Percentiles rank a stretch among this genome's conserved stretches.
These are phyloP conservation scores for Porodaedalea pini DNA, from an alignment of 1,284 basidiomycete species.

Conservation along the genomic window DNA sequence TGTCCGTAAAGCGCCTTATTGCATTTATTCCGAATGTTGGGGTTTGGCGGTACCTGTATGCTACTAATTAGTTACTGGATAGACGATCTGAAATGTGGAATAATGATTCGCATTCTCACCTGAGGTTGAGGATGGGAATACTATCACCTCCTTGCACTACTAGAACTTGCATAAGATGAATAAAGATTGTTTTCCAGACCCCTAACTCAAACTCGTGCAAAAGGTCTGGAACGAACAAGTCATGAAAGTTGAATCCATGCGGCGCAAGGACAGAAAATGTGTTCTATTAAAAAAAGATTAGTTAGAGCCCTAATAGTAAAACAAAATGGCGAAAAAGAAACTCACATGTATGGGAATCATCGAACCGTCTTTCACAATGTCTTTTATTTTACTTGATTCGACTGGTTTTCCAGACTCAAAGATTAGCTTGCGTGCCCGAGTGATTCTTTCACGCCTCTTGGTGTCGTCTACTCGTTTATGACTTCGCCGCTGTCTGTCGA, in stretches of 20 bases:
- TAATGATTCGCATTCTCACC: constrained; percentile 16
- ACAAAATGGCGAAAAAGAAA: constrained; percentile 18
- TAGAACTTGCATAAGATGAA: constrained; percentile 28
- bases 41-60: constrained; percentile 26
- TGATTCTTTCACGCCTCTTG: constrained; percentile 9
- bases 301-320: no score
- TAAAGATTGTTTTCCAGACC: constrained; percentile 28
- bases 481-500: constrained; percentile 22
- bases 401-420: constrained; percentile 21
- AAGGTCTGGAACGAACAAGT: constrained; percentile 26
- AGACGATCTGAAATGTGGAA: no score
- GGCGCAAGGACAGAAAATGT: constrained; percentile 28
- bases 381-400: constrained; percentile 12
- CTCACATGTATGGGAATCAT: not conserved
- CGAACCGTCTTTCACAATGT: constrained; percentile 20
- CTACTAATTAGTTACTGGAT: not conserved
- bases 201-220: constrained; percentile 32
- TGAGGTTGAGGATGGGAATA: constrained; percentile 22
- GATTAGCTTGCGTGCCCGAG: constrained; percentile 20
- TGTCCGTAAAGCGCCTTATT: constrained; percentile 28
- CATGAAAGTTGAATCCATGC: constrained; percentile 24
- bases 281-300: no score
- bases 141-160: constrained; percentile 14
- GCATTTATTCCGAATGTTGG: constrained; percentile 30
- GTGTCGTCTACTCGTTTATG: constrained; percentile 7